Evolutionary conservation across 169 alveolate genomes (phyloP).

Genomic region (Babesia bovis): DNA sequence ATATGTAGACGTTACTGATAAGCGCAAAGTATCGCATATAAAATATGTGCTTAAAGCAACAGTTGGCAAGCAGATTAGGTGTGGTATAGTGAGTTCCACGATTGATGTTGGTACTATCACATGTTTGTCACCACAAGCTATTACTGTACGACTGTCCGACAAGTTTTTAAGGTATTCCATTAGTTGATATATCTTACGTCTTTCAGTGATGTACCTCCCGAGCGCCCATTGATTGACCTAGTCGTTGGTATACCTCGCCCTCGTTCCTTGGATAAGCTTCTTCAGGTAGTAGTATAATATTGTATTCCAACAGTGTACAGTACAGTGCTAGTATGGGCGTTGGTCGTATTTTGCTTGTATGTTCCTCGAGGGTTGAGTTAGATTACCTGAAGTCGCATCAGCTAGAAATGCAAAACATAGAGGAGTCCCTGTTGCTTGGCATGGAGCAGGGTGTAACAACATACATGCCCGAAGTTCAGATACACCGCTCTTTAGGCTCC

Average conservation of each 20-base stretch:
- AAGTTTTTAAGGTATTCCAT: constrained; percentile 53
- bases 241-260: constrained; percentile 79
- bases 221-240: constrained; percentile 72
- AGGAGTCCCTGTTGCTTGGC: constrained; percentile 53
- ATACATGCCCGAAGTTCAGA: constrained; percentile 44
- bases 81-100: constrained; percentile 44
- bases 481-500: constrained; percentile 47
- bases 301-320: constrained; percentile 19
- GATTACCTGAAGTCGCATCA: constrained; percentile 65
- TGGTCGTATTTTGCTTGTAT: constrained; percentile 68
- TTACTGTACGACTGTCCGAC: constrained; percentile 29
- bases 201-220: too few relatives aligned
- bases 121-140: background rate
- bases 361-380: constrained; percentile 72
- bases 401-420: constrained; percentile 36
- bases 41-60: constrained; percentile 46
- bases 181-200: constrained; percentile 72
- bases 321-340: constrained; percentile 76
- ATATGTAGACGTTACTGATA: constrained; percentile 43
- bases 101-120: constrained; percentile 47
- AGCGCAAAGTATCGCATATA: constrained; percentile 26
- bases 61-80: constrained; percentile 47
- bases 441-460: constrained; percentile 67
- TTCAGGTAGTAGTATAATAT: constrained; percentile 27
- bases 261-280: constrained; percentile 69